A percentile compares a stretch with the other conserved stretches of the same genome.
phyloP scores from a whole-genome alignment of 1,284 basidiomycete genomes.

The Leccinum griseonigrum region DNA sequence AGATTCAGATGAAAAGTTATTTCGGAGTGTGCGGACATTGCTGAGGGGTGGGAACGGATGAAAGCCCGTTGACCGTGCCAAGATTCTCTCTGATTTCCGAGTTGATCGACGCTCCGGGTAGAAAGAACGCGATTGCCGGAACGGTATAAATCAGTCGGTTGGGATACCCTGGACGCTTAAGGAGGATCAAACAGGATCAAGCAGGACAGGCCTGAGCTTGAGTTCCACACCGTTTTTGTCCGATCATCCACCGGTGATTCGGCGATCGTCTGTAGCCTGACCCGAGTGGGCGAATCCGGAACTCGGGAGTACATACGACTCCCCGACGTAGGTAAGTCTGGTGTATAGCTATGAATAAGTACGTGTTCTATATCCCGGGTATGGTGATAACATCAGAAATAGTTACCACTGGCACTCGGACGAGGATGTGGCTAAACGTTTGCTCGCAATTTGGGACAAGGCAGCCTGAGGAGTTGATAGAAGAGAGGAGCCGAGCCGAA shows the following conservation, averaged over 20 bases:
- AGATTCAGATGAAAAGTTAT: neutral
- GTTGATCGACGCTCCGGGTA: neutral
- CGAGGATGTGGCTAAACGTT: neutral
- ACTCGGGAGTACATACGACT: slow-evolving; percentile 1
- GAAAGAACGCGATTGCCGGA: neutral
- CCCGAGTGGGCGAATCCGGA: neutral
- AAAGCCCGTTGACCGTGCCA: neutral
- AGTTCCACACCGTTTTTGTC: neutral
- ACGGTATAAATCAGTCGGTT: neutral
- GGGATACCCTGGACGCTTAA: neutral
- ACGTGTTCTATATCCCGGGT: slow-evolving; percentile 21
- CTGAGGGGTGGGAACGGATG: neutral
- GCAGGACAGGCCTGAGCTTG: neutral
- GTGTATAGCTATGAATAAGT: neutral
- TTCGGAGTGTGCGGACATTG: neutral
- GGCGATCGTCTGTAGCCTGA: neutral
- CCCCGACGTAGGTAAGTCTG: neutral
- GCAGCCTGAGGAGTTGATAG: neutral
- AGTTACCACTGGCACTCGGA: neutral
- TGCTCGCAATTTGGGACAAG: neutral
- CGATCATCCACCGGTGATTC: neutral
- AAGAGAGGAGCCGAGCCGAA: neutral
- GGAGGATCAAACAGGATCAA: neutral
- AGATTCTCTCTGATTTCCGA: neutral
- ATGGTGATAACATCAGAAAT: slow-evolving; percentile 31